Evolutionary conservation across 2,329 filamentous ascomycete species (phyloP).

Genomic region (Aspergillus awamori): DNA sequence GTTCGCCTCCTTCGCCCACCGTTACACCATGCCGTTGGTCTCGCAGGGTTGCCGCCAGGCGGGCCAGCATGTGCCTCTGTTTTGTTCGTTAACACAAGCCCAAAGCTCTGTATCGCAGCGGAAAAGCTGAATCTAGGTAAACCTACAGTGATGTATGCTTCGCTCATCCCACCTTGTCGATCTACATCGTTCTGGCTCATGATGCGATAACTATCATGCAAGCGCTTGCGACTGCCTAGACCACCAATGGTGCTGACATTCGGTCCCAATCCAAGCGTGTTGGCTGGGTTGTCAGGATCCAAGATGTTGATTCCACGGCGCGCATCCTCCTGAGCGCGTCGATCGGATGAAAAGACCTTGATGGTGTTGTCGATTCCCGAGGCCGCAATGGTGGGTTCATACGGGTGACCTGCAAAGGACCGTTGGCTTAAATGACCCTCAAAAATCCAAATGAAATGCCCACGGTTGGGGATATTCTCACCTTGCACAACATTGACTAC

Average conservation of each 20-base stretch:
- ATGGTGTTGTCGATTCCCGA: slow-evolving; percentile 70
- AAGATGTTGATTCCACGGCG: slow-evolving; percentile 61
- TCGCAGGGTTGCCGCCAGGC: slow-evolving; percentile 37
- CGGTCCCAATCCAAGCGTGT: slow-evolving; percentile 35
- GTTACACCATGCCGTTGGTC: slow-evolving; percentile 21
- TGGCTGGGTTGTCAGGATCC: slow-evolving; percentile 47
- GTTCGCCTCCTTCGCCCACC: slow-evolving; percentile 31
- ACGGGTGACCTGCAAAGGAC: slow-evolving; percentile 58
- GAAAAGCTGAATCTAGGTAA: not conserved
- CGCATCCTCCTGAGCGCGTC: slow-evolving; percentile 59
- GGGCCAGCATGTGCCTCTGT: slow-evolving; percentile 52
- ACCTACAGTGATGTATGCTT: slow-evolving; percentile 60
- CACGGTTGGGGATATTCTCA: slow-evolving; percentile 27
- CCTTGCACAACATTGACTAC: slow-evolving; percentile 71
- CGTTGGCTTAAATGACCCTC: slow-evolving; percentile 16
- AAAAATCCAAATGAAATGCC: not conserved
- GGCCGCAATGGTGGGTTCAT: slow-evolving; percentile 67
- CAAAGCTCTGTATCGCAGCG: not conserved
- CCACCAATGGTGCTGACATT: slow-evolving; percentile 42
- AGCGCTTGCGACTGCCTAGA: slow-evolving; percentile 59
- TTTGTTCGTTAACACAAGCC: slow-evolving; percentile 19
- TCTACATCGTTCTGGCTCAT: slow-evolving; percentile 64
- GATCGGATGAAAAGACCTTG: slow-evolving; percentile 68
- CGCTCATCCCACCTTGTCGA: slow-evolving; percentile 59
- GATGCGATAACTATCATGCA: slow-evolving; percentile 64